Conservation (phyloP, 768 basidiomycete genomes). For the Lactifluus pinguis region DNA sequence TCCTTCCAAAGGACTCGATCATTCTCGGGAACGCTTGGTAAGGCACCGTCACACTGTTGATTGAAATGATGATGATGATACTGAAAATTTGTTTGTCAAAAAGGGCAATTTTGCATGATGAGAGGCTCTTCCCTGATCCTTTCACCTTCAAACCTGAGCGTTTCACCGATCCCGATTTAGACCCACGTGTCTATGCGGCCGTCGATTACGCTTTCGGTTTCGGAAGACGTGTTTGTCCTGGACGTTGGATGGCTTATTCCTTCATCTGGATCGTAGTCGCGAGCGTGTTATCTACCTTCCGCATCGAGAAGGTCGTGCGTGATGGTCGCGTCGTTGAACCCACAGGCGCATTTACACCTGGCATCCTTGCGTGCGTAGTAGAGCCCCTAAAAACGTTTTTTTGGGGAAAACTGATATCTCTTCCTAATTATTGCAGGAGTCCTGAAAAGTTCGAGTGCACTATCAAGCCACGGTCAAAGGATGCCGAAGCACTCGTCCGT, state of each 20-base stretch:
- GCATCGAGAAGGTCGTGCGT: constrained; percentile 16
- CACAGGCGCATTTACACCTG: constrained; percentile 11
- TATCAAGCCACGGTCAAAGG: constrained; percentile 15
- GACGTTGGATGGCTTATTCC: constrained; percentile 20
- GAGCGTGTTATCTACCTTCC: constrained; percentile 16
- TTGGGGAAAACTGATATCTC: neutral
- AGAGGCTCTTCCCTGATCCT: constrained; percentile 23
- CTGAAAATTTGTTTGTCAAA: neutral
- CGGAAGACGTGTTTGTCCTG: constrained; percentile 21
- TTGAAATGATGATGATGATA: neutral
- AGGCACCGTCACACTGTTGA: neutral
- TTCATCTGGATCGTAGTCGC: constrained; percentile 18
- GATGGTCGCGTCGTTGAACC: constrained; percentile 18
- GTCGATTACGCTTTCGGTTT: constrained; percentile 21
- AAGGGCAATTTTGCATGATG: constrained; percentile 24
- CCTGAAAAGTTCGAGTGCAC: constrained; percentile 18
- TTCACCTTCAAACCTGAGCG: constrained; percentile 26
- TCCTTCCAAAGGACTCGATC: constrained; percentile 20
- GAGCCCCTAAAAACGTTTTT: neutral
- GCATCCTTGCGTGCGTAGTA: constrained; percentile 18
- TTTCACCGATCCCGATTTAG: constrained; percentile 17
- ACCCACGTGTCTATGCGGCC: constrained; percentile 7
- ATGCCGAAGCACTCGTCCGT: constrained; percentile 14
- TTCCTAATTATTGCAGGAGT: constrained; percentile 1
- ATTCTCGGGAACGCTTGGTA: constrained; percentile 19